Percentiles rank a stretch among this genome's conserved stretches.
Conservation (phyloP, 2,329 filamentous ascomycete genomes). For the Talaromyces amestolkiae region DNA sequence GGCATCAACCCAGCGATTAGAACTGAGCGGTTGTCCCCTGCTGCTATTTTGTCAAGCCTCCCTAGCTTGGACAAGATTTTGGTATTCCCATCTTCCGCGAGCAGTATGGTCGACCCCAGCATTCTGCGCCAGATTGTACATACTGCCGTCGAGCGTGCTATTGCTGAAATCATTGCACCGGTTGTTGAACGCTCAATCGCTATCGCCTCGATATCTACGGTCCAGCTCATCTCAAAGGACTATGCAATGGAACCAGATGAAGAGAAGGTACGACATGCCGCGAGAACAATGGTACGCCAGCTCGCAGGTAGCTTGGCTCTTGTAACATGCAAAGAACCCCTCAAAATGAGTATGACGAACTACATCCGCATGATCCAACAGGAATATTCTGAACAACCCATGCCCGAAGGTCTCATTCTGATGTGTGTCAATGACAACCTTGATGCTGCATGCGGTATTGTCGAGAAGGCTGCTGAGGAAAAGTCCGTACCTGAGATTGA, state of each 20-base stretch:
- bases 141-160: constrained; percentile 79
- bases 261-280: constrained; percentile 77
- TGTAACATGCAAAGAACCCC: constrained; percentile 96
- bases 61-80: constrained; percentile 80
- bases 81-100: constrained; percentile 72
- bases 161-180: constrained; percentile 94
- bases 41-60: constrained; percentile 73
- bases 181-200: constrained; percentile 97
- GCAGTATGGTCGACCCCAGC: constrained; percentile 70
- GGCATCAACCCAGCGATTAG: constrained; percentile 67
- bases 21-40: constrained; percentile 71
- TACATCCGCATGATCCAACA: constrained; percentile 85
- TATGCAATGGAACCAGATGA: constrained; percentile 92
- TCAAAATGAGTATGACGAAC: constrained; percentile 95
- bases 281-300: constrained; percentile 90
- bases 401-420: constrained; percentile 91
- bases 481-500: constrained; percentile 93
- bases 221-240: constrained; percentile 93
- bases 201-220: constrained; percentile 93
- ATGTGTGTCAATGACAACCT: constrained; percentile 99
- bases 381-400: constrained; percentile 63
- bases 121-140: constrained; percentile 73
- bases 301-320: constrained; percentile 90
- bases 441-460: constrained; percentile 86
- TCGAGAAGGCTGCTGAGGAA: constrained; percentile 93